Evolutionary conservation across 2,329 filamentous ascomycete species (phyloP), one percentile per base, ranked within the genome.

Genomic region (Teratosphaeria epicoccoides): DNA sequence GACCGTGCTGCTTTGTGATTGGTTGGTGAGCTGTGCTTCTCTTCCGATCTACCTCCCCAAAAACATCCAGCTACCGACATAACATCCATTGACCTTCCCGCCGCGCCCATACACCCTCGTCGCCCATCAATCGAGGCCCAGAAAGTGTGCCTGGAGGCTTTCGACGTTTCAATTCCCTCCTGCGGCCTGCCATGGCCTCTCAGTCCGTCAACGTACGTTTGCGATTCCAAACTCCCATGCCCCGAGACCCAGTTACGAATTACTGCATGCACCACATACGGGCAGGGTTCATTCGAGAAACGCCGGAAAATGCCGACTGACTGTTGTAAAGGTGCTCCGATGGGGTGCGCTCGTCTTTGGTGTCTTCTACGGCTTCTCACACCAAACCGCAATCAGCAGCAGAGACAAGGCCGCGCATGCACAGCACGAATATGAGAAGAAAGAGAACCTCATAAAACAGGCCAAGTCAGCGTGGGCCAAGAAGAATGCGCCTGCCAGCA

Each of bases 351-450:
- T 98, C 62, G 87, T 84, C 68, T 78, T 88, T 67, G 93, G 93
- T 70, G 76, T 97, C 70, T 84, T 95, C 76, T 98, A 98, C 78
- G 93, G 93, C 71, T 83, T 95, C 77, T 87, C 84, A 73, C 91
- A 95, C 78, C 93, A 98, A 77, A 79, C 85, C 68, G 80, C 82
- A 57, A 85, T 98, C 72, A 84, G 76, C 62, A 73, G 86, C 52
- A 73, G 80, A 65, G 82, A 89, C 67, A 86, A 83, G 74, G 73
- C 79, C 56, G 77, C 83, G 61, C 81, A 84, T 64, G 79, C 81
- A 64, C 76, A 94, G 73, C 82, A 82, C 68, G 88, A 95, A 71
- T 97, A 91, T 71, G 79, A 90, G 69, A 85, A 88, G 75, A 94
- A 97, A 80, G 81, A 89, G 74, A 81, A 83, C 63, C 79, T 97